Evolutionary conservation across 2,329 filamentous ascomycete species (phyloP).

Genomic region (Ploettnerulaceae sp.): DNA sequence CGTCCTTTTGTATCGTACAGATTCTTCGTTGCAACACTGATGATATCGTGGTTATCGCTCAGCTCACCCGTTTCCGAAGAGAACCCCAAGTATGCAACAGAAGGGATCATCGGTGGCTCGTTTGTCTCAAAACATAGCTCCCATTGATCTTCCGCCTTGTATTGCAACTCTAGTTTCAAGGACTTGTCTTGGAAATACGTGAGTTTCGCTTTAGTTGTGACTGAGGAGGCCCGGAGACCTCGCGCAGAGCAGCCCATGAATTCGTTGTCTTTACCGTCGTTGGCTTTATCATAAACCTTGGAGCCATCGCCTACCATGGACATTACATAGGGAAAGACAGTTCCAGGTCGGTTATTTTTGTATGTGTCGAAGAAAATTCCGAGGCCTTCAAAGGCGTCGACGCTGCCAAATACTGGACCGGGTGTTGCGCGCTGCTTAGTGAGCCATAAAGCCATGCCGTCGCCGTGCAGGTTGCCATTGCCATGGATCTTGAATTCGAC

Average conservation of each 20-base stretch:
- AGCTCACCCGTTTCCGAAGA: conserved; percentile 92
- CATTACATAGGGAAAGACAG: conserved; percentile 97
- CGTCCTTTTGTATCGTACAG: conserved; percentile 63
- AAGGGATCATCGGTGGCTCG: conserved; percentile 70
- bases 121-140: conserved; percentile 77
- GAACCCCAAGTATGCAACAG: conserved; percentile 70
- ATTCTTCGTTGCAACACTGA: conserved; percentile 81
- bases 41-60: conserved; percentile 95
- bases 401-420: conserved; percentile 82
- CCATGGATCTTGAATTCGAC: conserved; percentile 94
- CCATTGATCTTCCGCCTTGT: conserved; percentile 88
- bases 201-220: conserved; percentile 80
- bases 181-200: conserved; percentile 97
- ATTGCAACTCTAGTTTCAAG: conserved; percentile 85
- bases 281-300: too few species aligned
- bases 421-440: conserved; percentile 81
- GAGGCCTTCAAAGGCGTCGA: conserved; percentile 87
- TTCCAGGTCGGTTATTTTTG: conserved; percentile 97
- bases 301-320: conserved; percentile 97
- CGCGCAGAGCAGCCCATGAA: conserved; percentile 92
- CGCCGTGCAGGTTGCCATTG: conserved; percentile 83
- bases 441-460: conserved; percentile 97
- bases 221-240: conserved; percentile 72
- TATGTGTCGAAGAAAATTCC: conserved; percentile 95
- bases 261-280: conserved; percentile 91